Evolutionary conservation across 164 flowering plant species (phyloP).

Genomic region (Platanus orientalis): DNA sequence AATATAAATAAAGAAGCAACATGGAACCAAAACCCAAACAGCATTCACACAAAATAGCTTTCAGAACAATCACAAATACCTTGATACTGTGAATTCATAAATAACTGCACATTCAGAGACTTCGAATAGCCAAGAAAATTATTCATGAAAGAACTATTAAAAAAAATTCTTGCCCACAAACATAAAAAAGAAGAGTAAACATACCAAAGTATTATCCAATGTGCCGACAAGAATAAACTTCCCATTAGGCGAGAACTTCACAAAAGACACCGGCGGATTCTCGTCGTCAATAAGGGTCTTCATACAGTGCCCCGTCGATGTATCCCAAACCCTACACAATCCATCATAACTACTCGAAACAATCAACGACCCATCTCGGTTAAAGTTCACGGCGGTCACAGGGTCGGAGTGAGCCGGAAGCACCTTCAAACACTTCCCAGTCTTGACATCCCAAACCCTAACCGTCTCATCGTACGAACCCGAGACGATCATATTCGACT

Average conservation of each 20-base stretch:
- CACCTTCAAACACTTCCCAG: constrained; percentile 68
- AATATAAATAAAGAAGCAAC: no score
- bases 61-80: no score
- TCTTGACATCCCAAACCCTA: constrained; percentile 68
- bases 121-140: no score
- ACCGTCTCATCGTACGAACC: constrained; percentile 84
- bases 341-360: constrained; percentile 80
- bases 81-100: no score
- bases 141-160: no score
- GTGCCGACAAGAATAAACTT: constrained; percentile 74
- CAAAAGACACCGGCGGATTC: constrained; percentile 73
- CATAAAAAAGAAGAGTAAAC: constrained; percentile 11
- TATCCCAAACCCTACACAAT: constrained; percentile 65
- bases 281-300: constrained; percentile 77
- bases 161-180: no score
- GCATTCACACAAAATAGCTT: no score
- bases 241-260: constrained; percentile 72
- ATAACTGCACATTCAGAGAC: no score
- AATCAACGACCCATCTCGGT: constrained; percentile 53
- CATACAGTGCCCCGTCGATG: constrained; percentile 69
- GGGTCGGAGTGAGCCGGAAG: constrained; percentile 82
- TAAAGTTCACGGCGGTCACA: constrained; percentile 59
- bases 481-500: constrained; percentile 68
- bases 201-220: constrained; percentile 63
- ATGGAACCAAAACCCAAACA: no score